A percentile compares a stretch with the other conserved stretches of the same genome.
Conservation (phyloP, 202 grass and related monocot species). For the Elaeis oleifera region DNA sequence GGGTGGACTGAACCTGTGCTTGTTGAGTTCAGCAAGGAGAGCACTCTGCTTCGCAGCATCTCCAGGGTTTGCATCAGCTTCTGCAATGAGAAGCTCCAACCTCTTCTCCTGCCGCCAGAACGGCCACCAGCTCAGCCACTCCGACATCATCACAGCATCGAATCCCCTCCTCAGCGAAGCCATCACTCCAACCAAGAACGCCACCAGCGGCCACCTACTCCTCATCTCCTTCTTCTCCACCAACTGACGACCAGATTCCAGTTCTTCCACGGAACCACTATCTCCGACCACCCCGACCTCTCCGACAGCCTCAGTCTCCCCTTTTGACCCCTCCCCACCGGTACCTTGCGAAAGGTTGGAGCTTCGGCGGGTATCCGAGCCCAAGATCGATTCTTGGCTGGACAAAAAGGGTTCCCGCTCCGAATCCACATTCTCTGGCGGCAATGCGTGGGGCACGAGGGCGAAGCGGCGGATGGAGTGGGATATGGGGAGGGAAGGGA, state of each 20-base stretch:
- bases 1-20: constrained; percentile 48
- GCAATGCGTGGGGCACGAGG: constrained; percentile 44
- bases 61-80: constrained; percentile 78
- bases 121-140: constrained; percentile 83
- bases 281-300: not conserved
- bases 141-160: constrained; percentile 41
- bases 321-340: constrained; percentile 5
- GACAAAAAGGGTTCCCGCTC: constrained; percentile 3
- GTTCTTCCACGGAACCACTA: not conserved
- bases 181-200: constrained; percentile 33
- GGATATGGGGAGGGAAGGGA: not conserved
- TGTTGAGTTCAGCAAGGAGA: constrained; percentile 89
- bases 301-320: constrained; percentile 2
- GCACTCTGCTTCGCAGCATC: constrained; percentile 64
- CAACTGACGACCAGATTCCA: constrained; percentile 18
- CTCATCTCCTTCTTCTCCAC: constrained; percentile 34
- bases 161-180: constrained; percentile 35
- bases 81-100: constrained; percentile 60
- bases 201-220: constrained; percentile 38
- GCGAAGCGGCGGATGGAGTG: constrained; percentile 10
- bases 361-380: not conserved
- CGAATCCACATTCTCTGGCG: constrained; percentile 28
- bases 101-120: constrained; percentile 66
- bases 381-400: constrained; percentile 16
- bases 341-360: not conserved